phyloP scores from a whole-genome alignment of 2,329 filamentous ascomycete species.

The Leptographium radiaticola region DNA sequence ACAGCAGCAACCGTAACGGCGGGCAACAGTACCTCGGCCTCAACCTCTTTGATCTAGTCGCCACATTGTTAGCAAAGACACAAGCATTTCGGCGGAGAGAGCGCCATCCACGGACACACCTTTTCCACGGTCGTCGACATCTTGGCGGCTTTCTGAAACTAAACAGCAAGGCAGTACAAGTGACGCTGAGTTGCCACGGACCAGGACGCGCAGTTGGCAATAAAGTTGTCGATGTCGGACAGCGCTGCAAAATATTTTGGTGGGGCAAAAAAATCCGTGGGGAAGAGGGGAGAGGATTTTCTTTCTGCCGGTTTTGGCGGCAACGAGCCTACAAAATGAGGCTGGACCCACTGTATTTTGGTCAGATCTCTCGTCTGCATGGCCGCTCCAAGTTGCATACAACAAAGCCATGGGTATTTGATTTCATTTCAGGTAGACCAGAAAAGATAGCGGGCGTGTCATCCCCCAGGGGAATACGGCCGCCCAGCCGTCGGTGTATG shows the following conservation, averaged over 20 bases:
- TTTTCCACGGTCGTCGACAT: constrained; percentile 99
- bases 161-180: not conserved
- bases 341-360: not conserved
- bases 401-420: not conserved
- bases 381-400: no score
- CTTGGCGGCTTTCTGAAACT: constrained; percentile 24
- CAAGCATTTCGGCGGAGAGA: constrained; percentile 4
- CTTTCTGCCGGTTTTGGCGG: not conserved
- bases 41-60: constrained; percentile 80
- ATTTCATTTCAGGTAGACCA: not conserved
- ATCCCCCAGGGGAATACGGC: not conserved
- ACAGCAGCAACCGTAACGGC: not conserved
- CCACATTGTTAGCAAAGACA: constrained; percentile 6
- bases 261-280: constrained; percentile 10
- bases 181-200: not conserved
- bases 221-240: not conserved
- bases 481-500: not conserved
- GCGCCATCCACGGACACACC: constrained; percentile 29
- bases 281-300: constrained; percentile 1
- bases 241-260: constrained; percentile 4
- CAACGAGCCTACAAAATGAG: not conserved
- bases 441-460: not conserved
- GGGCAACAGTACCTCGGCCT: constrained; percentile 64
- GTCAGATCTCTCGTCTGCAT: no score
- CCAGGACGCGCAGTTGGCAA: not conserved